A percentile compares a stretch with the other conserved stretches of the same genome.
These are phyloP conservation scores for Meyerozyma elateridarum DNA, from an alignment of 1,139 yeast genomes.

Conservation along the genomic window DNA sequence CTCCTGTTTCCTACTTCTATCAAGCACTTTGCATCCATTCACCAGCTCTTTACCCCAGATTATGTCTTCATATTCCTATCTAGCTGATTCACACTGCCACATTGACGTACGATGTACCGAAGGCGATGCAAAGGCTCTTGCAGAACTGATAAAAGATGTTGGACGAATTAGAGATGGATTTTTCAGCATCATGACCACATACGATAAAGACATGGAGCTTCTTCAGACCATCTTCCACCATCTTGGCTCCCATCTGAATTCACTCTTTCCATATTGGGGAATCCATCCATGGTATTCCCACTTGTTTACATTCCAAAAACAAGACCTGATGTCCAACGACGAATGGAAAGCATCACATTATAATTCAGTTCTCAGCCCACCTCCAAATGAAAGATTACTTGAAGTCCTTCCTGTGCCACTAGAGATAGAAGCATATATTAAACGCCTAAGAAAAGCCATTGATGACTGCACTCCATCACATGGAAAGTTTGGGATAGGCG, in stretches of 20 bases:
- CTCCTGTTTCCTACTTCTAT: too few species aligned
- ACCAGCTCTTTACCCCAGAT: neutral
- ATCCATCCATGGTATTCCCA: slow-evolving; percentile 92
- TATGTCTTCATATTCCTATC: neutral
- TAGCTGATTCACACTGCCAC: slow-evolving; percentile 16
- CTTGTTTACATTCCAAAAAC: slow-evolving; percentile 35
- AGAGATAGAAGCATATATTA: slow-evolving; percentile 34
- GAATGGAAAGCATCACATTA: slow-evolving; percentile 51
- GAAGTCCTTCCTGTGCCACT: slow-evolving; percentile 59
- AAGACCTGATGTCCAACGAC: slow-evolving; percentile 13
- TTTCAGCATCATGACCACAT: slow-evolving; percentile 52
- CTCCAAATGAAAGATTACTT: slow-evolving; percentile 38
- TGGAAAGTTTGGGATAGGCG: slow-evolving; percentile 57
- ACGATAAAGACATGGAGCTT: slow-evolving; percentile 42
- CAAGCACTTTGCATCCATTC: neutral
- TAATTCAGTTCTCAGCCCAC: slow-evolving; percentile 40
- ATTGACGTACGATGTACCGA: slow-evolving; percentile 9
- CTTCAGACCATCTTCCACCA: slow-evolving; percentile 28
- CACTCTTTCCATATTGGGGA: slow-evolving; percentile 65
- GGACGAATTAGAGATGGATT: slow-evolving; percentile 8
- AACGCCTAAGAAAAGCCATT: slow-evolving; percentile 19
- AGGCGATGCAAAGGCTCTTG: slow-evolving; percentile 7
- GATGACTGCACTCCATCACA: slow-evolving; percentile 16
- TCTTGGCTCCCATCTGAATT: slow-evolving; percentile 13
- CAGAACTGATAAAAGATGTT: slow-evolving; percentile 7